Evolutionary conservation across 768 basidiomycete species (phyloP), one percentile per base, ranked within the genome.

Genomic region (Psilocybe subaeruginosa): DNA sequence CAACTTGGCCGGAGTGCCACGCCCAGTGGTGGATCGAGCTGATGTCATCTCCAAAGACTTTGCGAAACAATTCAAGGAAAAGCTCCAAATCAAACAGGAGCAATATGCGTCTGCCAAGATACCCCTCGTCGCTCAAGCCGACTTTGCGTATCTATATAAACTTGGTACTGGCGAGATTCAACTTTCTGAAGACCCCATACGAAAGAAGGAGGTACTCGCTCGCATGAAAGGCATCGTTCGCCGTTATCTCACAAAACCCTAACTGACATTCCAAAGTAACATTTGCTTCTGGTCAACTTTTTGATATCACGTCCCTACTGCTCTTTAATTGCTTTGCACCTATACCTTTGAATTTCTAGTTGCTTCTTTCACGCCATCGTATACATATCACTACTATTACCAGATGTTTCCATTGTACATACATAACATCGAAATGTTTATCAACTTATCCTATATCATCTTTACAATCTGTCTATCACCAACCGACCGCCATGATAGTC

Each of bases 1-100:
- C 30, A 92, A 90, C 66, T 83, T 99, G 48, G 97, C 97, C 3
- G 97, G 97, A 4, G 94, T 99, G 0, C 95, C 95, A 1, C 71
- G 82, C 12, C 80, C 84, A 7, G 92, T 99, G 14, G 94, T 99
- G 43, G 82, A 90, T 61, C 87, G 97, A 3, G 97, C 97, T 3
- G 94, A 95, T 65, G 74, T 85, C 27, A 86, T 99, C 50, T 97
- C 96, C 12, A 85, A 85, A 56, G 88, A 92, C 68, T 96, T 96
- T 70, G 92, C 94, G 0, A 78, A 85, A 65, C 87, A 95, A 67
- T 99, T 99, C 81, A 91, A 90, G 67, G 89, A 89, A 66, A 85
- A 88, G 64, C 76, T 93, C 55, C 84, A 92, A 68, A 80, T 83
- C 62, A 87, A 87, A 70, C 78, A 91, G 74, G 77, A 80, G 65